Percentiles rank a stretch among this genome's conserved stretches.
phyloP scores from a whole-genome alignment of 1,139 yeast genomes.

The Candida tetrigidarum region DNA sequence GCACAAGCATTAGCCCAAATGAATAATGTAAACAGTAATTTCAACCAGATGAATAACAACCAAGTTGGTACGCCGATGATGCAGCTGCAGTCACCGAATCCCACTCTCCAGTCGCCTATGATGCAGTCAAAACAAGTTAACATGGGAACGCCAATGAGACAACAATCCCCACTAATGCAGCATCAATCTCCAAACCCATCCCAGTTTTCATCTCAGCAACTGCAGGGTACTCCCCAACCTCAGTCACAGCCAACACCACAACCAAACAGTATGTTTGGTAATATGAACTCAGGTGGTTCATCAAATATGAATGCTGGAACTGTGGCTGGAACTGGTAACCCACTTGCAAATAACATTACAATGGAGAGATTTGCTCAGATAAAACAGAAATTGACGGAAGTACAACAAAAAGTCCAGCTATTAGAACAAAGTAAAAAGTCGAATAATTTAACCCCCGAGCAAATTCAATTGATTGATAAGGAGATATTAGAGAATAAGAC shows the following conservation, averaged over 20 bases:
- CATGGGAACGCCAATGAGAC: constrained; percentile 12
- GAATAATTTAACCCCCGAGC: constrained; percentile 26
- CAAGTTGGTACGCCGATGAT: constrained; percentile 15
- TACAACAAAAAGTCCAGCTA: constrained; percentile 44
- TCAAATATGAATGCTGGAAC: constrained; percentile 15
- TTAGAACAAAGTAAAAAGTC: constrained; percentile 33
- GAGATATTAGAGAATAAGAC: constrained; percentile 41
- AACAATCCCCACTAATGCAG: constrained; percentile 15
- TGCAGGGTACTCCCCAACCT: constrained; percentile 7
- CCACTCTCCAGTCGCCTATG: constrained; percentile 15
- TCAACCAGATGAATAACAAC: constrained; percentile 4
- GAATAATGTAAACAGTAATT: constrained; percentile 6
- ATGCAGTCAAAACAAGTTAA: constrained; percentile 14
- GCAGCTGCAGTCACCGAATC: constrained; percentile 14
- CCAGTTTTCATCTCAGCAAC: constrained; percentile 5
- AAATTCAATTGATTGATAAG: constrained; percentile 37
- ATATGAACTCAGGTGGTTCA: constrained; percentile 11
- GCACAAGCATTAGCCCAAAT: constrained; percentile 17
- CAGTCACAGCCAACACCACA: constrained; percentile 8
- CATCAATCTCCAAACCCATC: constrained; percentile 15
- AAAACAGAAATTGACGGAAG: constrained; percentile 42
- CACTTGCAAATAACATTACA: constrained; percentile 30
- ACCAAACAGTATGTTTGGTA: constrained; percentile 10
- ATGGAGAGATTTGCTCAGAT: constrained; percentile 48
- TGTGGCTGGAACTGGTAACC: constrained; percentile 9